phyloP scores from a whole-genome alignment of 768 basidiomycete species.

The Suillus decipiens region DNA sequence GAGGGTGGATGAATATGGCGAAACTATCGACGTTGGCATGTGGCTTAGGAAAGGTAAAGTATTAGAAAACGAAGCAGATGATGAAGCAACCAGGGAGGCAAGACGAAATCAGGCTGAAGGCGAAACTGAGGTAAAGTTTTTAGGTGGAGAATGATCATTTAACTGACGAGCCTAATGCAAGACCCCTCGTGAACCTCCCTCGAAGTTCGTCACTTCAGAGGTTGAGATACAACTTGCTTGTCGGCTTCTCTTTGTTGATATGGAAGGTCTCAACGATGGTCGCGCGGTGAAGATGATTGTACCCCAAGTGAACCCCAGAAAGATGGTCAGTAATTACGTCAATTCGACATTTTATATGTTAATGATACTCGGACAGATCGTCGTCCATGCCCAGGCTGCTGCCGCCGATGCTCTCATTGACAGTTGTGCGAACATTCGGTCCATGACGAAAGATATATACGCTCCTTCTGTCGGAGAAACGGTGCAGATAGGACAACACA shows the following conservation, averaged over 20 bases:
- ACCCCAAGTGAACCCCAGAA: slow-evolving; percentile 93
- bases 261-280: slow-evolving; percentile 96
- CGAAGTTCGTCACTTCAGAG: slow-evolving; percentile 80
- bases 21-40: slow-evolving; percentile 92
- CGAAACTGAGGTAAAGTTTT: slow-evolving; percentile 66
- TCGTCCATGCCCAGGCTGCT: slow-evolving; percentile 74
- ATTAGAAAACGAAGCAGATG: slow-evolving; percentile 87
- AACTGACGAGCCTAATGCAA: slow-evolving; percentile 47
- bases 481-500: slow-evolving; percentile 93
- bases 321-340: slow-evolving; percentile 63
- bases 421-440: slow-evolving; percentile 78
- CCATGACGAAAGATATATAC: slow-evolving; percentile 93
- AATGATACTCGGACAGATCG: slow-evolving; percentile 54
- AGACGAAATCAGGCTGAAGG: slow-evolving; percentile 70
- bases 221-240: slow-evolving; percentile 83
- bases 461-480: slow-evolving; percentile 75
- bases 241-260: slow-evolving; percentile 86
- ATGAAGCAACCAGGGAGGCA: slow-evolving; percentile 73
- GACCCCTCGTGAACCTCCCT: slow-evolving; percentile 81
- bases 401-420: slow-evolving; percentile 75
- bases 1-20: slow-evolving; percentile 93
- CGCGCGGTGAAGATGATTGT: slow-evolving; percentile 96
- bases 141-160: not conserved
- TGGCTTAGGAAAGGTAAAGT: slow-evolving; percentile 93
- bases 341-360: not conserved